Evolutionary conservation across 352 stramenopile genomes (phyloP), one percentile per base, ranked within the genome.

Genomic region (Phytophthora crassamura): DNA sequence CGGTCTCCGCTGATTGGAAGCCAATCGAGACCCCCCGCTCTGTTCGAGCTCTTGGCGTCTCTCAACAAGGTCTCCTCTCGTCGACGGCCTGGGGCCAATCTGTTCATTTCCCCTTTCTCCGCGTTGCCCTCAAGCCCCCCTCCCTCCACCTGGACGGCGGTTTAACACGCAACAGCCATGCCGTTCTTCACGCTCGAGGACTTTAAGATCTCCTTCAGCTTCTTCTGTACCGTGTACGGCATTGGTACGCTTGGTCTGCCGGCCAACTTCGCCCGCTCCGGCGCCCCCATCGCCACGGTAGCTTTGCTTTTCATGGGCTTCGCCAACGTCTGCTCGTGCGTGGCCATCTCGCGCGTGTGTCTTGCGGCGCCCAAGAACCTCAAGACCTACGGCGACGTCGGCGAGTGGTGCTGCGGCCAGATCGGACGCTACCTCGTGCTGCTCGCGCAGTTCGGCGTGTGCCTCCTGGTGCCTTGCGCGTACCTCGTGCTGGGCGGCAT

Each of bases 401-500:
- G 78, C 20, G 75, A 85, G 48, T 87, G 77, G 73, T 64, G 60
- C 43, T 62, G 69, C 5, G 78, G 78, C 30, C 61, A 53, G 38
- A 45, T 60, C 11, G 78, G 78, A 32, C 76, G 78, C 36, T 82
- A 77, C 61, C 33, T 78, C 15, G 74, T 85, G 16, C 49, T 78
- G 25, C 48, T 78, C 30, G 63, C 74, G 34, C 77, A 78, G 59
- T 71, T 84, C 30, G 69, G 69, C 12, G 68, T 78, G 16, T 84
- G 76, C 54, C 64, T 75, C 55, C 63, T 82, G 12, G 69, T 79
- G 32, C 73, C 76, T 5, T 82, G 73, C 49, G 70, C 70, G 36
- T 84, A 82, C 66, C 73, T 84, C 32, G 76, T 84, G 62, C 76
- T 82, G 14, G 75, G 75, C 16, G 75, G 75, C 11, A 83, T 67